Evolutionary conservation across 495 filamentous ascomycete species (phyloP), one percentile per base, ranked within the genome.

Genomic region (Parmelia sp.): DNA sequence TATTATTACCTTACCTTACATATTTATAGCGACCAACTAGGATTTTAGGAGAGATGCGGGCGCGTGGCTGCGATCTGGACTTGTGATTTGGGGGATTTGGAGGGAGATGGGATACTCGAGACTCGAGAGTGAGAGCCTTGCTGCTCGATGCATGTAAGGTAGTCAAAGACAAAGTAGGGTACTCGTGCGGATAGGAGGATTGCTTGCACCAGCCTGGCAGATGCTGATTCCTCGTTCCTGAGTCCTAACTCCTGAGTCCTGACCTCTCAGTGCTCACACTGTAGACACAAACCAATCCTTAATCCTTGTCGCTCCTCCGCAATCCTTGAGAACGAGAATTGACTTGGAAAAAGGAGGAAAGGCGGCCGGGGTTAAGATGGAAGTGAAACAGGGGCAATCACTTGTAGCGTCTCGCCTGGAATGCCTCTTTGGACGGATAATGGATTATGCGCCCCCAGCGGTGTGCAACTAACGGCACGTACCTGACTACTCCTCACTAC

Each of bases 361-460:
- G 19, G 5, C 11, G 40, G 3, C 10, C 15, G 15, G 3, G 40
- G 15, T 3, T 40, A 36, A 36, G 10, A 36, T 21, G 3, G 6
- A 51, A 15, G 23, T 29, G 45, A 51, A 51, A 51, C 45, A 51
- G 45, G 45, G 45, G 45, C 45, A 29, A 14, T 51, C 4, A 51
- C 14, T 21, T 23, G 23, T 56, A 56, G 60, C 60, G 60, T 62
- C 19, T 53, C 60, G 60, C 60, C 47, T 1, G n/a, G 17, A 17
- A 17, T 55, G n/a, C 53, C 60, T 37, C 27, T 40, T 56, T 31
- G 6, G 21, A n/a, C n/a, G n/a, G n/a, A n/a, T n/a, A 40, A 27
- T 25, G 23, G 0, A 17, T 27, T n/a, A n/a, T 19, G 17, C 36
- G 61, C 23, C 61, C 44, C 42, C 17, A 51, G 40, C 10, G 23